Percentiles rank a stretch among this genome's conserved stretches.
These are phyloP conservation scores for Trematosphaeria pertusa DNA, from an alignment of 2,329 filamentous ascomycete species.

Conservation along the genomic window DNA sequence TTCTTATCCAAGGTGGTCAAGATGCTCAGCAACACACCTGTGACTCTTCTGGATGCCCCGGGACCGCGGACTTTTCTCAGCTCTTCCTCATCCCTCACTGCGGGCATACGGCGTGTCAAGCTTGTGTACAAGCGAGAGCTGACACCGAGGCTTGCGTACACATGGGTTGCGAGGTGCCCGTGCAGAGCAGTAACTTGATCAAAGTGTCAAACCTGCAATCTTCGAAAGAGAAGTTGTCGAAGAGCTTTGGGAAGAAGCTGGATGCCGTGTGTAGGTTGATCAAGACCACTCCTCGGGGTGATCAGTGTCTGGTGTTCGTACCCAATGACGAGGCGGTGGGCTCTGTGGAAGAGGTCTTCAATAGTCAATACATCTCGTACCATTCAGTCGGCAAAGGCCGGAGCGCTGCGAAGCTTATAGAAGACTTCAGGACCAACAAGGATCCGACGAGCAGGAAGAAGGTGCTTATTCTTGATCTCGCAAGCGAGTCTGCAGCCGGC, in stretches of 20 bases:
- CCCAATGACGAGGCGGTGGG: slow-evolving; percentile 27
- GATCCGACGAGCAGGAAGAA: slow-evolving; percentile 43
- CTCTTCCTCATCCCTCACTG: slow-evolving; percentile 31
- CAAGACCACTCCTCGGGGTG: slow-evolving; percentile 47
- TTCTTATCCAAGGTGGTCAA: neutral
- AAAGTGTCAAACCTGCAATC: slow-evolving; percentile 27
- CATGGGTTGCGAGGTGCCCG: slow-evolving; percentile 23
- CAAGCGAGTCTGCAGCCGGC: slow-evolving; percentile 65
- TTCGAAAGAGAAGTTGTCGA: slow-evolving; percentile 22
- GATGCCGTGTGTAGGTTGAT: slow-evolving; percentile 39
- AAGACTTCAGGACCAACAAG: slow-evolving; percentile 37
- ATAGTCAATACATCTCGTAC: slow-evolving; percentile 22
- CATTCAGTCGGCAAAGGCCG: slow-evolving; percentile 20
- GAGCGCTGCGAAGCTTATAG: slow-evolving; percentile 24
- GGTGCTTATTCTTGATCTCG: slow-evolving; percentile 65
- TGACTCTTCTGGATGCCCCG: slow-evolving; percentile 23
- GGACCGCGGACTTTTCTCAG: slow-evolving; percentile 5
- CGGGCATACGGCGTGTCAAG: slow-evolving; percentile 34
- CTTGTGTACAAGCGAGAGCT: slow-evolving; percentile 29
- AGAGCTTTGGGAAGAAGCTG: slow-evolving; percentile 39
- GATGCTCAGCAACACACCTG: slow-evolving; percentile 14
- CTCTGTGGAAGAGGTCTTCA: slow-evolving; percentile 25
- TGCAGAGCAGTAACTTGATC: slow-evolving; percentile 28
- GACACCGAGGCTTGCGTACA: slow-evolving; percentile 31
- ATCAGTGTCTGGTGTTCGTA: slow-evolving; percentile 39